Evolutionary conservation across 192 early-diverging fungal genomes (phyloP), one percentile per base, ranked within the genome.

Genomic region (Coemansia sp.): DNA sequence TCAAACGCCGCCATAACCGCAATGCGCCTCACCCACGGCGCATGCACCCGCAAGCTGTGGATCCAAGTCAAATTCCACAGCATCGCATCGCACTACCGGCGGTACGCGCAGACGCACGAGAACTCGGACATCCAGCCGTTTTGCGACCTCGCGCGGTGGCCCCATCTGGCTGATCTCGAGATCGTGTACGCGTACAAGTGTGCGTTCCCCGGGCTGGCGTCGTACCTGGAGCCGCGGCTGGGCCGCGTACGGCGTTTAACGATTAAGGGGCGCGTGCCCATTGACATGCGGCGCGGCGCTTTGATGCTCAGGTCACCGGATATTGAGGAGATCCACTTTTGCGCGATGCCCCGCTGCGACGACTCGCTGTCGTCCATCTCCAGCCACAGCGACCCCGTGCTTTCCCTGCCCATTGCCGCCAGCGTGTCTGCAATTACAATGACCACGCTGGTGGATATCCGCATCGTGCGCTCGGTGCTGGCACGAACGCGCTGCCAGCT

Each of bases 131-230:
- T 72, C 5, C 70, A 73, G 59, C 76, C 76, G 2, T 79, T 79
- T 22, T 59, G 70, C 32, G 65, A 64, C 25, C 44, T 79, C 31
- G 28, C 23, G 6, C 27, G 24, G 45, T 79, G 76, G 76, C 62
- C 62, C 4, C 48, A 24, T 11, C 46, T 79, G 29, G 28, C 38
- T 7, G 76, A 73, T 25, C 60, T 79, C 1, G 76, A 79, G 29
- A 69, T 79, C 7, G 52, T 30, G 3, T 79, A 79, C 24, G 51
- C 56, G 43, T 70, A 79, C 65, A 73, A 73, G 49, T 79, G 76
- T 50, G 76, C 70, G 30, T 79, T 79, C 23, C 76, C 76, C 1
- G 76, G 69, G 1, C 48, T 79, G 21, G 66, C 76, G 14, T 47
- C 58, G 23, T 79, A 79, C 18, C 16, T 79, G 46, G 62, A 72